Base-by-base conservation (phyloP, 176 grass and related monocot genomes). In the Thalia dealbata region DNA sequence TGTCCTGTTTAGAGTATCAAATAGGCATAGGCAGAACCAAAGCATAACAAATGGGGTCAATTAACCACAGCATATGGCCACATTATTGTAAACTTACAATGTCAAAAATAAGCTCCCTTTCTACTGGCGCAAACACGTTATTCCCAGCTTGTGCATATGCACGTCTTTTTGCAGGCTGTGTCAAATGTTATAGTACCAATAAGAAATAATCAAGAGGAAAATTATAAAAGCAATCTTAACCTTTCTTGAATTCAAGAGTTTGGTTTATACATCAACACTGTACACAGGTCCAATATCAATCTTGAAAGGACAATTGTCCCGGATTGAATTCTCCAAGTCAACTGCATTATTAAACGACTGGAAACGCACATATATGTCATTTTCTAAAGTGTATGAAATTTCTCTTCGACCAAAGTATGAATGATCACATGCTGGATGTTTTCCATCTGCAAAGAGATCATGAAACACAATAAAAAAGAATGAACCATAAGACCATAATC, bases 271-370 rank as follows among this genome's bases (percentile, higher is more conserved):
- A 72, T 97, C 82, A n/a, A 90, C 84, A 3, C 78, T 92, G 64
- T 97, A 97, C 63, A 92, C 90, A 82, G 95, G 80, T 46, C 95
- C 95, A 68, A 97, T 88, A 78, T 97, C 89, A 48, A 97, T 92
- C 62, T 97, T 97, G 73, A 85, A 86, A 64, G 93, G 93, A 76
- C 85, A 90, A 66, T 97, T 97, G 66, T 87, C 85, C 65, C 84
- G 87, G 75, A 97, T 91, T 54, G 89, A 86, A 43, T 52, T 91
- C 72, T 97, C 89, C 76, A 97, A 64, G 74, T 92, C 89, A 65
- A 45, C 44, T 52, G 71, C 87, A 66, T 28, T 97, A 74, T 83
- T 76, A 80, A 92, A 97, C 74, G 93, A 97, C 69, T 88, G 89
- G 71, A 90, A 97, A 14, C 93, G 87, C 48, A 97, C 30, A 74